These are phyloP conservation scores for Penicillium expansum DNA, from an alignment of 2,329 filamentous ascomycete species.

Conservation along the genomic window DNA sequence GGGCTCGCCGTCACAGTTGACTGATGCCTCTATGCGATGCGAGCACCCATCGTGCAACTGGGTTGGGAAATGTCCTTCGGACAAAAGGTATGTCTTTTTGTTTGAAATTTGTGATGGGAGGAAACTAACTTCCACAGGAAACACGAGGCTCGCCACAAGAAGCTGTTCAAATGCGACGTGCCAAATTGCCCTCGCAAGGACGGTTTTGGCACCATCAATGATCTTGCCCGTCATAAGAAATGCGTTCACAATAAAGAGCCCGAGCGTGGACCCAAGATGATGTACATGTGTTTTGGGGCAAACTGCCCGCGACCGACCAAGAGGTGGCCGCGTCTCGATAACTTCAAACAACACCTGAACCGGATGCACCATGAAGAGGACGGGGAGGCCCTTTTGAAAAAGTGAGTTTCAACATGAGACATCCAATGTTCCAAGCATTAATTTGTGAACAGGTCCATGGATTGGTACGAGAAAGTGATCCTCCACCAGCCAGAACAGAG, in stretches of 20 bases:
- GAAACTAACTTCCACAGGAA: constrained; percentile 57
- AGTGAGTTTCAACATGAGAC: constrained; percentile 37
- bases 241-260: constrained; percentile 62
- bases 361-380: constrained; percentile 61
- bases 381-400: constrained; percentile 45
- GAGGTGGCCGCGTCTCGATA: constrained; percentile 77
- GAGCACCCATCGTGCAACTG: constrained; percentile 33
- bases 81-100: constrained; percentile 36
- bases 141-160: constrained; percentile 68
- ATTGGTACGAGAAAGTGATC: constrained; percentile 37
- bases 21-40: constrained; percentile 35
- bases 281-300: constrained; percentile 59
- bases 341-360: constrained; percentile 76
- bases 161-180: constrained; percentile 62
- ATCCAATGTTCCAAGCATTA: background rate
- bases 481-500: constrained; percentile 18
- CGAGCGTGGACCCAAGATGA: constrained; percentile 48
- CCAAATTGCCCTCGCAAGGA: constrained; percentile 56
- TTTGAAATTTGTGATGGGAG: background rate
- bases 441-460: constrained; percentile 19
- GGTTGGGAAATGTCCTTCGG: constrained; percentile 41
- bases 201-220: constrained; percentile 78
- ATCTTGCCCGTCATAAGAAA: constrained; percentile 74
- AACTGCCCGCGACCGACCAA: constrained; percentile 63
- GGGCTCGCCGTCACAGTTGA: constrained; percentile 53